Evolutionary conservation across 202 grass and related monocot species (phyloP).

Genomic region (Bolboschoenoplectus hybrid): DNA sequence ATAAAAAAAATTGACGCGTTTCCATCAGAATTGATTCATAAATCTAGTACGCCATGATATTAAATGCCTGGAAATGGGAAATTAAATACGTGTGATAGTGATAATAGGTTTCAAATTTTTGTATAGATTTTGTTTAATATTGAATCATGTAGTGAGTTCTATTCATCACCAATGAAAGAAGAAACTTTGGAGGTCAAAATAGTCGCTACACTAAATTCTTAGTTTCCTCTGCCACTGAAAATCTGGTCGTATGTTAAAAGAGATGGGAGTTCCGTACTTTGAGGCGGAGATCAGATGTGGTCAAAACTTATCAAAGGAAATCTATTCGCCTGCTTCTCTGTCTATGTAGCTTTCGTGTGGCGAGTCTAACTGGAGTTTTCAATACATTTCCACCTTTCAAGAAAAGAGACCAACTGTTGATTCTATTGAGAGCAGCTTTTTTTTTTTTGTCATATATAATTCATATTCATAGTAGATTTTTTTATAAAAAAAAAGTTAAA

Average conservation of each 20-base stretch:
- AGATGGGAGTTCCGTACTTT: constrained; percentile 18
- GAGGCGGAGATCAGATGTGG: constrained; percentile 10
- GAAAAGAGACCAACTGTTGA: neutral
- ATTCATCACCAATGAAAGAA: neutral
- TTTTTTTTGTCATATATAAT: too few species aligned
- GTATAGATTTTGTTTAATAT: neutral
- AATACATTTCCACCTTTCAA: neutral
- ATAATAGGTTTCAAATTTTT: neutral
- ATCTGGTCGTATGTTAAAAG: neutral
- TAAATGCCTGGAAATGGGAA: neutral
- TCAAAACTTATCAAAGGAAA: constrained; percentile 26
- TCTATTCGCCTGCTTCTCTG: neutral
- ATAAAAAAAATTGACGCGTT: constrained; percentile 25
- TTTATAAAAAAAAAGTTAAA: too few species aligned
- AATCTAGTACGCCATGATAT: constrained; percentile 11
- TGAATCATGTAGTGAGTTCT: neutral
- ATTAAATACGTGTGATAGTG: neutral
- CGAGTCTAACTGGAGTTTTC: neutral
- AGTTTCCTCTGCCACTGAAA: neutral
- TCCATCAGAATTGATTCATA: neutral
- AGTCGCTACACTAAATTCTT: neutral
- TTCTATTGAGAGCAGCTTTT: too few species aligned
- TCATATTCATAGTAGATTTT: too few species aligned
- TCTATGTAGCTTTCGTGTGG: neutral
- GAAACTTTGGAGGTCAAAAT: neutral